Percentiles rank a stretch among this genome's conserved stretches.
Evolutionary conservation across 345 rosid genomes (phyloP).

Genomic region (Isatis tinctoria): DNA sequence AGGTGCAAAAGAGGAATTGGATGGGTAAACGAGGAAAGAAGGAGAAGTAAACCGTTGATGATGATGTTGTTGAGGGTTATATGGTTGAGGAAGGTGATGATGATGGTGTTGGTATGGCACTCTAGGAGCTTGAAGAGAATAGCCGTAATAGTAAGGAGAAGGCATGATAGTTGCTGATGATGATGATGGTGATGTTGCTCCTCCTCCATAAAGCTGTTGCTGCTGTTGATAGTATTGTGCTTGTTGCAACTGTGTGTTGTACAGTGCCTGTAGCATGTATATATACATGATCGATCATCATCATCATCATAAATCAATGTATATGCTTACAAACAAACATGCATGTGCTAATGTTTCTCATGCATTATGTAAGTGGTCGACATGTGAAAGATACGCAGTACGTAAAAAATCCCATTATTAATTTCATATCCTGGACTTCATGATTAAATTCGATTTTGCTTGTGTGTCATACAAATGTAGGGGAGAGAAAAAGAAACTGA

Average conservation of each 20-base stretch:
- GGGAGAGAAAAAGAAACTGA: conserved; percentile 27
- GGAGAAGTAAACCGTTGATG: conserved; percentile 50
- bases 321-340: conserved; percentile 12
- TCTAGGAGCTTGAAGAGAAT: conserved; percentile 59
- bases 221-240: conserved; percentile 64
- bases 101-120: conserved; percentile 38
- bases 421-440: conserved; percentile 17
- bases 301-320: neutral
- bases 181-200: conserved; percentile 35
- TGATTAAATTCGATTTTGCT: conserved; percentile 14
- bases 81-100: conserved; percentile 41
- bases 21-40: conserved; percentile 35
- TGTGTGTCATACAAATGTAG: neutral
- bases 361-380: conserved; percentile 31
- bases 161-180: conserved; percentile 45
- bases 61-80: conserved; percentile 42
- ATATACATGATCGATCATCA: neutral
- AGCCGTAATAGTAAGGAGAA: conserved; percentile 56
- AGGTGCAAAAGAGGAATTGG: conserved; percentile 26
- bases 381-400: conserved; percentile 23
- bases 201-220: conserved; percentile 39
- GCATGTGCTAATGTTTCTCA: conserved; percentile 26
- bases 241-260: conserved; percentile 61
- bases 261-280: conserved; percentile 36
- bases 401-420: conserved; percentile 20